phyloP scores from a whole-genome alignment of 768 basidiomycete species.

The Lactarius pseudohatsudake region DNA sequence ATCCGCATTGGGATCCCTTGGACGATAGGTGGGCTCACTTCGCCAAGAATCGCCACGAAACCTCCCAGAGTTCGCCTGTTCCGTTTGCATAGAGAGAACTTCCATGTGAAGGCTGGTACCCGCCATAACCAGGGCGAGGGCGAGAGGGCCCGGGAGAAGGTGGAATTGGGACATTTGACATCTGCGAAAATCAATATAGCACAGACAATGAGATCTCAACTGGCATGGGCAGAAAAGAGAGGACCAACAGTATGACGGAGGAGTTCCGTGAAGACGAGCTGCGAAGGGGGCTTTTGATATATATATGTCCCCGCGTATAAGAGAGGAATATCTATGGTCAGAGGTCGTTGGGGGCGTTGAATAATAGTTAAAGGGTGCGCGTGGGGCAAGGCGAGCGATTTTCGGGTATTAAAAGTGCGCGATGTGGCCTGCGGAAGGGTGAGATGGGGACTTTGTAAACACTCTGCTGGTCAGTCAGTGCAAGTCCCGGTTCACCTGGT shows the following conservation, averaged over 20 bases:
- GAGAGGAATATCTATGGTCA: conserved; percentile 1
- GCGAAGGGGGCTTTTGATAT: background rate
- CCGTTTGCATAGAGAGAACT: conserved; percentile 41
- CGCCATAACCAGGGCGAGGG: conserved; percentile 48
- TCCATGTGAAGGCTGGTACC: conserved; percentile 47
- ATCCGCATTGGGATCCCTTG: conserved; percentile 33
- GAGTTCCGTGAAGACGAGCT: conserved; percentile 2
- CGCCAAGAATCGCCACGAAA: conserved; percentile 35
- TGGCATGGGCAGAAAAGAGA: background rate
- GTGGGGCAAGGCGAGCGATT: background rate
- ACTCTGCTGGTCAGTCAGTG: background rate
- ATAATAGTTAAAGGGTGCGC: background rate
- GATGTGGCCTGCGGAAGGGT: conserved; percentile 13
- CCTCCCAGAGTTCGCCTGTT: conserved; percentile 44
- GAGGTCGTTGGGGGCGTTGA: background rate
- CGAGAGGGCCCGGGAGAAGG: conserved; percentile 51
- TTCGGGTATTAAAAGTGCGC: conserved; percentile 14
- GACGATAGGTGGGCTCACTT: conserved; percentile 47
- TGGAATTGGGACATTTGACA: conserved; percentile 40
- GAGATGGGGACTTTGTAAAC: conserved; percentile 10
- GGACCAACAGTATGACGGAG: conserved; percentile 1
- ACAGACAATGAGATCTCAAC: conserved; percentile 18
- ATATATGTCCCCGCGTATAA: background rate
- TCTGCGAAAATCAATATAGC: conserved; percentile 22
- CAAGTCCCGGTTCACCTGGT: conserved; percentile 13